Evolutionary conservation across 768 basidiomycete species (phyloP), one percentile per base, ranked within the genome.

Genomic region (Auricularia sp.): DNA sequence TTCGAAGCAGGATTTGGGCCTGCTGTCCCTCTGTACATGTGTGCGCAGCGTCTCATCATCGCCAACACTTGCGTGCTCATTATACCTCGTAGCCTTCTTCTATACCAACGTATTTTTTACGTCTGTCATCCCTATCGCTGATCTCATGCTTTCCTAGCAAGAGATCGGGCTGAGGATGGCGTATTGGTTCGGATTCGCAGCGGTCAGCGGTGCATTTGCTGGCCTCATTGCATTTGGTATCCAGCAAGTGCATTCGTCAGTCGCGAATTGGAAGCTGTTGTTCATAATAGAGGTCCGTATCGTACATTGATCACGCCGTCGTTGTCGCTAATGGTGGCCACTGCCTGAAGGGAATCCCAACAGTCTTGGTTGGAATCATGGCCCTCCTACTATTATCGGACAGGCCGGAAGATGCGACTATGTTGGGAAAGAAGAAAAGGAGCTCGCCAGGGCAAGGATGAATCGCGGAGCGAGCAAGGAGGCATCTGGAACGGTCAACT

Each of bases 131-230:
- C 21, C 8, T 18, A 51, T 18, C 6, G 11, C 18, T 10, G 14
- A 16, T 18, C 47, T 51, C 14, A 51, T 21, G 14, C 47, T 51
- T 18, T 5, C 47, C 14, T 6, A 83, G 69, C 68, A 78, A 3
- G 90, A 92, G 71, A 80, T 92, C 69, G 90, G 90, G 35, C 73
- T 88, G 61, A 83, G 90, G 56, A 82, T 88, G 81, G 89, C 88
- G 1, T 84, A 89, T 69, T 91, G 89, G 87, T 92, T 91, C 66
- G 88, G 87, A 8, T 92, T 91, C 71, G 89, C 90, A 3, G 89
- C 90, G 2, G 83, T 90, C 3, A 88, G 91, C 3, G 90, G 90
- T 29, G 91, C 91, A 4, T 92, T 92, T 66, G 89, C 90, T 14
- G 90, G 91, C n/a, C 75, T 92, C 56, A 83, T 93, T 51, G 90